These are phyloP conservation scores for Colletotrichum higginsianum DNA, from an alignment of 2,329 filamentous ascomycete genomes.

Conservation along the genomic window DNA sequence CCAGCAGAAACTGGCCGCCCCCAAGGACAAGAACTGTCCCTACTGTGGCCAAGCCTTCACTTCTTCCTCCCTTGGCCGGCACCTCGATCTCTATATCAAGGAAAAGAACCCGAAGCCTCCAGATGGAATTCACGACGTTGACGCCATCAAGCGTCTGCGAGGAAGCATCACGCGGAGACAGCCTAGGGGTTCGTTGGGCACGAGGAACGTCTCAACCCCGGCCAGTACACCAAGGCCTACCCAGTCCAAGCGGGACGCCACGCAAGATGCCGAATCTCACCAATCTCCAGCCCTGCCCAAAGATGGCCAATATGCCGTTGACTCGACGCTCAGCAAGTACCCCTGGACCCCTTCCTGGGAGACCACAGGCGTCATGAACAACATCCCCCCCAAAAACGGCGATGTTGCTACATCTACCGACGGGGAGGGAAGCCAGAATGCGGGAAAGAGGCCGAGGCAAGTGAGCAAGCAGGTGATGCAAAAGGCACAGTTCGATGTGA, in stretches of 20 bases:
- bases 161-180: slow-evolving; percentile 90
- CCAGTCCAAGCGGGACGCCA: slow-evolving; percentile 49
- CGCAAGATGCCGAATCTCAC: slow-evolving; percentile 52
- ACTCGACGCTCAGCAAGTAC: slow-evolving; percentile 68
- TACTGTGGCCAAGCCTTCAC: slow-evolving; percentile 94
- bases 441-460: slow-evolving; percentile 56
- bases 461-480: slow-evolving; percentile 67
- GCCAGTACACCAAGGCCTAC: slow-evolving; percentile 63
- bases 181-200: slow-evolving; percentile 75
- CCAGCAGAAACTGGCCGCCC: slow-evolving; percentile 60
- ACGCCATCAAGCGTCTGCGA: slow-evolving; percentile 87
- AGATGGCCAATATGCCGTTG: slow-evolving; percentile 59
- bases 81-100: slow-evolving; percentile 94
- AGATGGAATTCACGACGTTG: slow-evolving; percentile 91
- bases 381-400: slow-evolving; percentile 66
- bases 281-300: slow-evolving; percentile 58
- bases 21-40: slow-evolving; percentile 90
- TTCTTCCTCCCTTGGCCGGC: slow-evolving; percentile 91
- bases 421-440: slow-evolving; percentile 51
- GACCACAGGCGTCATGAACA: slow-evolving; percentile 83
- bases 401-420: slow-evolving; percentile 42
- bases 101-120: slow-evolving; percentile 90
- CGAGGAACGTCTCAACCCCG: slow-evolving; percentile 74
- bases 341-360: slow-evolving; percentile 78
- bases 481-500: slow-evolving; percentile 75